Base-by-base conservation (phyloP, 495 filamentous ascomycete genomes). In the Penicillium maclennaniae region DNA sequence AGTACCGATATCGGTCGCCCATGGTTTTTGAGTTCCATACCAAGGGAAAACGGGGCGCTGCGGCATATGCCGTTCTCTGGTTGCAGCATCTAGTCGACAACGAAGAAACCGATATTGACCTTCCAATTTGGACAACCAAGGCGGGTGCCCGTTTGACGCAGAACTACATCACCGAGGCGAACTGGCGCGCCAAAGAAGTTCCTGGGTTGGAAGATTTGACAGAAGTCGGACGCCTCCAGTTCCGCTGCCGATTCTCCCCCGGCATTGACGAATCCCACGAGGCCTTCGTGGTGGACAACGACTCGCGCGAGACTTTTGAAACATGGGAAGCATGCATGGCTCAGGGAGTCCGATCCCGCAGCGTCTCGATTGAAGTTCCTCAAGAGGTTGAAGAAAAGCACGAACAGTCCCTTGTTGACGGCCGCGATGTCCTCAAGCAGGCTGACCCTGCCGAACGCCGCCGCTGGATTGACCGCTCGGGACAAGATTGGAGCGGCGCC, bases 231-330 rank as follows among this genome's bases (percentile, higher is more conserved):
- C 85, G 89, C 0, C 69, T 97, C 26, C 78, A 85, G 31, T 95
- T 97, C 79, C 70, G 78, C 7, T 86, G 82, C 31, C 76, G 80
- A 12, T 97, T 96, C 76, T 91, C 91, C 56, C 87, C 92, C 0
- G 92, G 93, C 10, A 96, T 87, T 53, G 92, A 96, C 67, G 82
- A 90, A 31, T 86, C 88, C n/a, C 92, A 96, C 64, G 78, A 86
- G 40, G 73, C 73, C 4, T 96, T 95, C 62, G 83, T 96, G 27
- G 80, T 85, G 25, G 90, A 96, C 68, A 96, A 93, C 59, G 84
- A 96, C 63, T 84, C 85, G 3, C 82, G 92, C 40, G 92, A 97
- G 73, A 96, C 92, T 0, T 95, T 87, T 59, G 92, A 97, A 74
- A 88, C 86, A 4, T 97, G 91, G 91, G 88, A 96, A 69, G 90